These are phyloP conservation scores for Centella asiatica DNA, from an alignment of 129 eudicot genomes.

Conservation along the genomic window DNA sequence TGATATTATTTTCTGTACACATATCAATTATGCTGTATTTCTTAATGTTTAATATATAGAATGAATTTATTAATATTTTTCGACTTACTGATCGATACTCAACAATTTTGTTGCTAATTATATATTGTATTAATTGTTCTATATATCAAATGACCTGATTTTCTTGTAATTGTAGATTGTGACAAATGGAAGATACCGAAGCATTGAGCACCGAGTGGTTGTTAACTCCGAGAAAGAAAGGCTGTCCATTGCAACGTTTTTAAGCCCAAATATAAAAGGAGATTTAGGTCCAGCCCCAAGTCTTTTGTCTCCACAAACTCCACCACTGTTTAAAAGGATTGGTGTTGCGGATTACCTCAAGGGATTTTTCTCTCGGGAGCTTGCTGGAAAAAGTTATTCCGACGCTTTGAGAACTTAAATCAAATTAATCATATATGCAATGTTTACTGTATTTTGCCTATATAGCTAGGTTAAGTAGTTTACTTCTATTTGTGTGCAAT, in stretches of 20 bases:
- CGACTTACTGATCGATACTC: too few relatives aligned
- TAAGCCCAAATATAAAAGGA: constrained; percentile 6
- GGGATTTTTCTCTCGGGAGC: constrained; percentile 16
- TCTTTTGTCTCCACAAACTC: constrained; percentile 18
- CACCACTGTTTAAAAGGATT: constrained; percentile 15
- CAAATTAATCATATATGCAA: too few relatives aligned
- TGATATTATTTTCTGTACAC: too few relatives aligned
- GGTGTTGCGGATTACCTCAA: constrained; percentile 12
- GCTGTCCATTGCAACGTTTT: constrained; percentile 32
- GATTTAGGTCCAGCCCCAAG: constrained; percentile 35
- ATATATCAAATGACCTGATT: too few relatives aligned
- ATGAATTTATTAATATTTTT: too few relatives aligned
- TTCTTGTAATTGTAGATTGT: constrained; percentile 19
- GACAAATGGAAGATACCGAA: constrained; percentile 25
- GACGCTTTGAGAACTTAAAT: constrained; percentile 13
- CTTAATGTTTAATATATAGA: too few relatives aligned
- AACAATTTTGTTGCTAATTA: too few relatives aligned
- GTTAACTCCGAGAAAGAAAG: constrained; percentile 28
- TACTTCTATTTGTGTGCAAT: too few relatives aligned
- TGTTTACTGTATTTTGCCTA: too few relatives aligned
- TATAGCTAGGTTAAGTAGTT: too few relatives aligned
- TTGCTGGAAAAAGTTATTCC: constrained; percentile 25
- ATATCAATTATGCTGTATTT: too few relatives aligned
- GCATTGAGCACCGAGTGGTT: constrained; percentile 32
- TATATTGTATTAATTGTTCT: too few relatives aligned